A percentile compares a stretch with the other conserved stretches of the same genome.
Conservation (phyloP, 192 early-diverging fungal genomes). For the Coemansia sp. region DNA sequence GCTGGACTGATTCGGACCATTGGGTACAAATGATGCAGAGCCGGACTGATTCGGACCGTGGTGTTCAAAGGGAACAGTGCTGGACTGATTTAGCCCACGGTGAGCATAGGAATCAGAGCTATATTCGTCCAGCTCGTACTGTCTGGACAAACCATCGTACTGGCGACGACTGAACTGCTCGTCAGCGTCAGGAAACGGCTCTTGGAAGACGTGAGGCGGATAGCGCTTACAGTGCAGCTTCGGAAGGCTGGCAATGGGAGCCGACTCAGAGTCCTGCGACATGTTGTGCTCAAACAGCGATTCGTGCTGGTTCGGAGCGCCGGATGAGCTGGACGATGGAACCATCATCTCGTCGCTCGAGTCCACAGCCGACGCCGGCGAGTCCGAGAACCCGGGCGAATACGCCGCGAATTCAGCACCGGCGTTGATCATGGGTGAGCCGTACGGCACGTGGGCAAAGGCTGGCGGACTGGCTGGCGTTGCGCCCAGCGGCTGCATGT, state of each 20-base stretch:
- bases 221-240: conserved; percentile 5
- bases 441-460: neutral
- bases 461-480: conserved; percentile 9
- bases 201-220: conserved; percentile 1
- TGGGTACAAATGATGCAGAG: neutral
- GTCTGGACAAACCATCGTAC: neutral
- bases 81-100: too few relatives aligned
- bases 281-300: conserved; percentile 33
- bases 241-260: conserved; percentile 33
- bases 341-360: conserved; percentile 4
- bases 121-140: too few relatives aligned
- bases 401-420: conserved; percentile 26
- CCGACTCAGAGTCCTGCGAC: conserved; percentile 30
- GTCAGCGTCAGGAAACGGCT: conserved; percentile 13
- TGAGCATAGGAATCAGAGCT: too few relatives aligned
- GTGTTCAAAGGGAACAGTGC: too few relatives aligned
- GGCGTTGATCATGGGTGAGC: neutral
- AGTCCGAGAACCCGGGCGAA: conserved; percentile 41
- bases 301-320: conserved; percentile 11
- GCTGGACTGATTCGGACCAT: neutral
- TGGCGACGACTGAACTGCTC: neutral
- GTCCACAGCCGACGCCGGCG: conserved; percentile 1
- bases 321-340: conserved; percentile 25
- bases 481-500: conserved; percentile 33
- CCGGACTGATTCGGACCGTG: neutral